phyloP scores from a whole-genome alignment of 768 basidiomycete genomes.

The Gymnopilus junonius region DNA sequence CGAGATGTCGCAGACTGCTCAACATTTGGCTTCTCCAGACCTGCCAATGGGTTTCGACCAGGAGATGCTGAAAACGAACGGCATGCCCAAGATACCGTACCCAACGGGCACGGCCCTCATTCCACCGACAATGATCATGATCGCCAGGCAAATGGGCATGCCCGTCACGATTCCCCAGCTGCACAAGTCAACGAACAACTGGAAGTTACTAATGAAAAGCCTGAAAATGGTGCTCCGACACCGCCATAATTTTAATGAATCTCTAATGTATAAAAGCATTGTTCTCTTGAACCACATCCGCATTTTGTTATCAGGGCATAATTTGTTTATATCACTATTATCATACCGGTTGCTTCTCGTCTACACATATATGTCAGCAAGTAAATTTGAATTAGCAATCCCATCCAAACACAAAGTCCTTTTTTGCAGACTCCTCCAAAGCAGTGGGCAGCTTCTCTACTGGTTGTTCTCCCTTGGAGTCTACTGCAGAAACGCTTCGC shows the following conservation, averaged over 20 bases:
- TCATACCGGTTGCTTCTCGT: background rate
- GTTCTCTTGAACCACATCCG: background rate
- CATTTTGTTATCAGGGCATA: conserved; percentile 13
- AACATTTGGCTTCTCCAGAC: conserved; percentile 38
- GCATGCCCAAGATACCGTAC: conserved; percentile 14
- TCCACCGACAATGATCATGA: conserved; percentile 4
- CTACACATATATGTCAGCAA: background rate
- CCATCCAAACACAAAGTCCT: conserved; percentile 71
- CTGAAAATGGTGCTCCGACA: conserved; percentile 22
- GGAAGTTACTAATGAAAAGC: conserved; percentile 34
- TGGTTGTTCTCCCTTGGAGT: conserved; percentile 6
- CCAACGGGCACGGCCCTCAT: conserved; percentile 11
- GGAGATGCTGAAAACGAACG: conserved; percentile 39
- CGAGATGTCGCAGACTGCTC: conserved; percentile 66
- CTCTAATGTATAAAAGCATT: background rate
- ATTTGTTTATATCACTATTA: conserved; percentile 20
- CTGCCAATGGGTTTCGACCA: conserved; percentile 24
- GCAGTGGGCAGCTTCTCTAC: background rate
- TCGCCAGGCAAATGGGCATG: background rate
- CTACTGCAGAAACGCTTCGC: conserved; percentile 19
- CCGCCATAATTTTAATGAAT: conserved; percentile 9
- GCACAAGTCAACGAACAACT: background rate
- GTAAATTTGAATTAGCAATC: conserved; percentile 57
- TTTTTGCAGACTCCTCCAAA: conserved; percentile 14
- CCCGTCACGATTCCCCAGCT: conserved; percentile 3